Evolutionary conservation across 768 basidiomycete genomes (phyloP), one percentile per base, ranked within the genome.

Genomic region (Amanita pseudoporphyria): DNA sequence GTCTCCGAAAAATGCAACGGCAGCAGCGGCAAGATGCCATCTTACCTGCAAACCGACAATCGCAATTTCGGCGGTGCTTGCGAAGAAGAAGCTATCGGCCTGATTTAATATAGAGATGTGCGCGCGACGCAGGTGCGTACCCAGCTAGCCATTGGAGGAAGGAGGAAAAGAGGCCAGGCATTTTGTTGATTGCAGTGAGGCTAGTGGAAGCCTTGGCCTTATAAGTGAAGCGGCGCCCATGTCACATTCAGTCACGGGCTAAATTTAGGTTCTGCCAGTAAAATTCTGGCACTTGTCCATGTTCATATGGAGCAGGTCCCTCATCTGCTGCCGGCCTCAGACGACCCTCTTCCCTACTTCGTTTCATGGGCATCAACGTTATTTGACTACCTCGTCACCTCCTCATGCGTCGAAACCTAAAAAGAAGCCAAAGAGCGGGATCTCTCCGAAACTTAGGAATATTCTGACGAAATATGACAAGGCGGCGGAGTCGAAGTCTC

Each of bases 31-130:
- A 40, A 40, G 14, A 24, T 16, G 21, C 30, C 31, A 38, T 47
- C 59, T 45, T 44, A 84, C 90, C 73, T 94, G 90, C 42, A 95
- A 69, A 38, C 91, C 91, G 45, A 95, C 89, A n/a, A 95, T 83
- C 7, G 88, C 84, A 54, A 94, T 82, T 65, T 94, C 91, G 28
- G 89, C 84, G 16, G 84, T 72, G 61, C 87, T 93, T 28, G 87
- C 77, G 68, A 92, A 92, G 74, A 95, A 91, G 38, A 93, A 67
- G 41, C 84, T 87, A 54, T 49, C 19, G 12, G 53, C 9, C 50
- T 37, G n/a, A 13, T 41, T 42, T 7, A 36, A 31, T n/a, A 37
- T 28, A 35, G 6, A n/a, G 12, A 16, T 2, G 16, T 2, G 16
- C 13, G 30, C 0, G 18, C 13, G 37, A 41, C 14, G n/a, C 36